Conservation (phyloP, 169 alveolate species). For the Ophryocystis elektroscirrha region DNA sequence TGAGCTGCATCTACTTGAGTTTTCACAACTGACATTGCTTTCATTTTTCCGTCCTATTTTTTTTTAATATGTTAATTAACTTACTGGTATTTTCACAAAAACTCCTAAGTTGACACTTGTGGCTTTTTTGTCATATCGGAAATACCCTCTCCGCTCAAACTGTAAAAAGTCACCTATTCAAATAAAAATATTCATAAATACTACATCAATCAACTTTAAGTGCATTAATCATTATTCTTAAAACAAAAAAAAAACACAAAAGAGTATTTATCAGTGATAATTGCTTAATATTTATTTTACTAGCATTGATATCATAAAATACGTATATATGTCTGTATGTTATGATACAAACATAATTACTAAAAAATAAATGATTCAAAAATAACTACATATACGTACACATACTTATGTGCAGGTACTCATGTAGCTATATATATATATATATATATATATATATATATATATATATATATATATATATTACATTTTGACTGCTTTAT, state of each 20-base stretch:
- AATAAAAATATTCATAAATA: background rate
- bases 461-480: background rate
- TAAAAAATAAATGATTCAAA: too few species aligned
- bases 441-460: background rate
- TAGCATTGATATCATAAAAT: slow-evolving; percentile 4
- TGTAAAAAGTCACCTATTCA: slow-evolving; percentile 55
- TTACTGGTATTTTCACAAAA: background rate
- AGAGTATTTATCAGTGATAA: slow-evolving; percentile 10
- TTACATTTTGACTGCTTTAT: background rate
- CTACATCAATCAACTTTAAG: background rate
- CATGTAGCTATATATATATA: too few species aligned
- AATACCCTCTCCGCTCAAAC: slow-evolving; percentile 91
- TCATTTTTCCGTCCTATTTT: slow-evolving; percentile 10
- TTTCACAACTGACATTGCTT: slow-evolving; percentile 13
- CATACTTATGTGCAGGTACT: too few species aligned
- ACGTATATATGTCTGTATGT: slow-evolving; percentile 1
- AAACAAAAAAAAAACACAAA: background rate
- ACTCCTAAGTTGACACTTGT: slow-evolving; percentile 1
- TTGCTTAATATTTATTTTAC: slow-evolving; percentile 1
- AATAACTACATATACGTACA: too few species aligned
- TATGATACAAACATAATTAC: background rate
- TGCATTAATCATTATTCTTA: background rate
- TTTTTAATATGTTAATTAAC: background rate
- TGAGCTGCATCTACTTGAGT: slow-evolving; percentile 16
- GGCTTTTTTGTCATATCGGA: slow-evolving; percentile 18